phyloP scores from a whole-genome alignment of 768 basidiomycete genomes.

The Amanita brunnescens region DNA sequence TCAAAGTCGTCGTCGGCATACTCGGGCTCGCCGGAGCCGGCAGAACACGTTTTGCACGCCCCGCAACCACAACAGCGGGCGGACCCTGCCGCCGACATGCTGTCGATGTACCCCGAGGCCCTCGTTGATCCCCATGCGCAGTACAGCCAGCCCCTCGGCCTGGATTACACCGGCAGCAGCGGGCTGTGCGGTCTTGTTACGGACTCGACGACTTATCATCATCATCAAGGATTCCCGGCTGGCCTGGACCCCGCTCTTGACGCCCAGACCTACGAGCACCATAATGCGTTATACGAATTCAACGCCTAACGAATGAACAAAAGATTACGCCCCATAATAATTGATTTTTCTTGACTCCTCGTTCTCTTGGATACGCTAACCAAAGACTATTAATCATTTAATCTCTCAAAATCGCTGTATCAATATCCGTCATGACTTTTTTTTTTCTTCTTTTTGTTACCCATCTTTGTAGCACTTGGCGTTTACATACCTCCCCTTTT shows the following conservation, averaged over 20 bases:
- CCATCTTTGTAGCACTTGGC: not conserved
- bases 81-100: not conserved
- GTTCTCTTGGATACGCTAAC: not conserved
- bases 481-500: not conserved
- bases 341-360: no score
- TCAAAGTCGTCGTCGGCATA: conserved; percentile 34
- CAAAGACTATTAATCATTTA: not conserved
- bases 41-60: conserved; percentile 16
- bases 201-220: not conserved
- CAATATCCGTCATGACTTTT: not conserved
- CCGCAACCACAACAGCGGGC: conserved; percentile 14
- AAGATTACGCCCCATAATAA: not conserved
- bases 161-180: not conserved
- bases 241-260: conserved; percentile 1
- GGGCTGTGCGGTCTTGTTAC: not conserved
- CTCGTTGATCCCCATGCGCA: not conserved
- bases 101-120: not conserved
- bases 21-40: conserved; percentile 30
- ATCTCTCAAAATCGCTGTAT: not conserved
- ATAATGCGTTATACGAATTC: not conserved
- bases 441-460: no score
- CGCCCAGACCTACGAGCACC: not conserved
- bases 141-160: not conserved
- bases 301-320: conserved; percentile 1
- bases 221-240: not conserved